Evolutionary conservation across 1,284 basidiomycete species (phyloP).

Genomic region (Irpex lacteus): DNA sequence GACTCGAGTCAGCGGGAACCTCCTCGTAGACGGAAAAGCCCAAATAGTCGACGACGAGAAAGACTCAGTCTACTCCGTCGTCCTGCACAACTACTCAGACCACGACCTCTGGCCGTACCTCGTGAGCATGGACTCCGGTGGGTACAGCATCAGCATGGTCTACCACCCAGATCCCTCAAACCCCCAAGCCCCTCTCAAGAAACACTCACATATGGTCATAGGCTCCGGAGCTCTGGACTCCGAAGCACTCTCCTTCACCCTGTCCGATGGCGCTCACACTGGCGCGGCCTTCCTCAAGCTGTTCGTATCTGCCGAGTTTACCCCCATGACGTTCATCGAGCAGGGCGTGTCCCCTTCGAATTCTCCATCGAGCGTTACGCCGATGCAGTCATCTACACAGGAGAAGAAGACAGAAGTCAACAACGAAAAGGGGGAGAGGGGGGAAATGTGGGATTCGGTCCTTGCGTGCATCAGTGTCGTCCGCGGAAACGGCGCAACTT

Average conservation of each 20-base stretch:
- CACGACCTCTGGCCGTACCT: conserved; percentile 45
- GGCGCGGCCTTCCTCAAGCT: conserved; percentile 44
- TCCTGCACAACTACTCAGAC: conserved; percentile 39
- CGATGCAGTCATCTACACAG: neutral
- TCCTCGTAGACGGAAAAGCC: conserved; percentile 36
- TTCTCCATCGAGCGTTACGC: neutral
- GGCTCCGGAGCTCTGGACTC: conserved; percentile 30
- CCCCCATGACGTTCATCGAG: conserved; percentile 40
- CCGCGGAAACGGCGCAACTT: conserved; percentile 4
- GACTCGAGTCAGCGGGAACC: conserved; percentile 32
- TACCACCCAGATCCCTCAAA: conserved; percentile 34
- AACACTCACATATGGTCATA: conserved; percentile 34
- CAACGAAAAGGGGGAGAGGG: neutral
- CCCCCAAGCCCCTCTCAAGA: conserved; percentile 33
- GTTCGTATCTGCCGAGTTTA: conserved; percentile 42
- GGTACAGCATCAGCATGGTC: conserved; percentile 41
- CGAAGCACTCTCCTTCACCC: conserved; percentile 32
- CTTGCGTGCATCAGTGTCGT: conserved; percentile 29
- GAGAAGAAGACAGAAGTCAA: conserved; percentile 4
- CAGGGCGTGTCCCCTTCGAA: conserved; percentile 24
- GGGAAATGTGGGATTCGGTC: conserved; percentile 29
- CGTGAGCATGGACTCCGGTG: conserved; percentile 44
- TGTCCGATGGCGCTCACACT: conserved; percentile 26
- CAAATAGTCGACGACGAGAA: conserved; percentile 33
- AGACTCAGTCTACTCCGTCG: conserved; percentile 34